Evolutionary conservation across 768 basidiomycete genomes (phyloP).

Genomic region (Leccinum truebloodii): DNA sequence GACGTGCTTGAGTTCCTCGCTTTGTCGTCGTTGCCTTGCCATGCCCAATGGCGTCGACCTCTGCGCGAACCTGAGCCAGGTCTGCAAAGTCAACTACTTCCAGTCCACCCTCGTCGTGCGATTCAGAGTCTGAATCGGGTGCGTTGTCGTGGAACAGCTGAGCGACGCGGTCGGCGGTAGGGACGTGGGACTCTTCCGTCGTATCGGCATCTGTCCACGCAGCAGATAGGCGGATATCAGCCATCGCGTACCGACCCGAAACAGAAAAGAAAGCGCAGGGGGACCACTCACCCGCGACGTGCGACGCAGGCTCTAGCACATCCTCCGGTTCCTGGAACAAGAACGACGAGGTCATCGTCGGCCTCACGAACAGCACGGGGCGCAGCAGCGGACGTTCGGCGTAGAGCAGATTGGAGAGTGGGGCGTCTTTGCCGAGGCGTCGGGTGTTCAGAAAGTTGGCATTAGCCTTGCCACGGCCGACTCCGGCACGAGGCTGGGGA

Average conservation of each 20-base stretch:
- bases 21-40: neutral
- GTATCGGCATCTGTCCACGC: slow-evolving; percentile 3
- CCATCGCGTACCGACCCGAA: neutral
- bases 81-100: slow-evolving; percentile 72
- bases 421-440: slow-evolving; percentile 35
- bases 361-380: slow-evolving; percentile 72
- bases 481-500: slow-evolving; percentile 1
- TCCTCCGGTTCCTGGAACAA: slow-evolving; percentile 62
- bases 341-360: slow-evolving; percentile 45
- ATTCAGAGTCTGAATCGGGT: slow-evolving; percentile 26
- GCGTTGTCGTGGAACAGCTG: slow-evolving; percentile 54
- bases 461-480: neutral
- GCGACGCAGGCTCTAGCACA: slow-evolving; percentile 52
- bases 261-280: neutral
- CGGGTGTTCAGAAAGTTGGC: neutral
- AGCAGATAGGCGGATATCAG: slow-evolving; percentile 4
- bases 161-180: slow-evolving; percentile 69
- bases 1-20: neutral
- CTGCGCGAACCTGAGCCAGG: slow-evolving; percentile 45
- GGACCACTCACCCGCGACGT: slow-evolving; percentile 46
- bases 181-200: slow-evolving; percentile 58
- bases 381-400: slow-evolving; percentile 60
- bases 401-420: slow-evolving; percentile 57
- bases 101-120: slow-evolving; percentile 39
- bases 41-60: slow-evolving; percentile 36